Evolutionary conservation across 108 stramenopile genomes (phyloP), one percentile per base, ranked within the genome.

Genomic region (Ochromonas danica): DNA sequence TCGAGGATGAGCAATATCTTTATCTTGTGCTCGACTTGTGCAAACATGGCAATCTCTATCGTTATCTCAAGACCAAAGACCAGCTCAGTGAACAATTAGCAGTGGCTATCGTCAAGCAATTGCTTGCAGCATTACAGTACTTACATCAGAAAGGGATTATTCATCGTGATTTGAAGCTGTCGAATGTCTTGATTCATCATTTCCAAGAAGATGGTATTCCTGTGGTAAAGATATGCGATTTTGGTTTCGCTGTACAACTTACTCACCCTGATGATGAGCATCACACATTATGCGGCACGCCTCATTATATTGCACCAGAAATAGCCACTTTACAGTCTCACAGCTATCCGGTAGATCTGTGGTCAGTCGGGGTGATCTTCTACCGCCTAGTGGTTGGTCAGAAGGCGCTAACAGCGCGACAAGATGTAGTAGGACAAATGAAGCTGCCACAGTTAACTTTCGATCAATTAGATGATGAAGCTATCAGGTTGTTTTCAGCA

Each of bases 151-250:
- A 82, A 25, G 71, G 82, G 2, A 63, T 90, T 27, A 3, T 89
- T 35, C 89, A 90, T 80, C 84, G 88, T 27, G 89, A 89, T 75
- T 77, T 89, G 43, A 89, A 90, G 83, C 81, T 87, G 28, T 84
- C 83, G 38, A 89, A 89, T 70, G 51, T 89, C 25, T 82, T 89
- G 36, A 42, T 89, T 2, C 71, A 43, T 40, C 45, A 84, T 61
- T 36, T 70, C 6, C 30, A 42, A 30, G 14, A 6, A 14, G 6
- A 14, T 6, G 14, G 22, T 14, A 51, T 51, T 14, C 40, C 79
- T 14, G 41, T 60, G 1, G 62, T 84, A 10, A 82, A 78, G 45
- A 39, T 79, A 1, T 70, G 79, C 0, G 83, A 84, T 61, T 82
- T 86, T 70, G 86, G 86, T 35, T 42, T 81, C 22, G 80, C 83